Base-by-base conservation (phyloP, 805 yeast genomes). In the Candida orba region DNA sequence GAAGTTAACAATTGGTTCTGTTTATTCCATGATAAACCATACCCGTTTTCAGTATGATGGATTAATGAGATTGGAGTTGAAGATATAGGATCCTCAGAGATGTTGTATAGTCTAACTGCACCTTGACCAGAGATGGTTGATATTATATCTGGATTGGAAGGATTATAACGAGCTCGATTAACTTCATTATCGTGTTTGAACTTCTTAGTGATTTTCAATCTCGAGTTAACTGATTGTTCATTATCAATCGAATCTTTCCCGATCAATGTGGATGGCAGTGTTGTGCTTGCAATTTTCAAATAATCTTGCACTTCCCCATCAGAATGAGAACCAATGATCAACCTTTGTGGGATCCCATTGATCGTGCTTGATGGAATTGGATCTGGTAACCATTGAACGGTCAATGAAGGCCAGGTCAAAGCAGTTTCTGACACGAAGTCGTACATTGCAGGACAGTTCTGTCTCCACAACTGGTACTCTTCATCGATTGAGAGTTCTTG, bases 401-500 rank as follows among this genome's bases (percentile, higher is more conserved):
- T 81, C 40, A 85, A 67, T 3, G 90, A 80, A 2, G 95, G 95
- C 95, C 95, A 85, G 12, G 81, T 76, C 37, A 85, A 64, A 3
- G 84, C 86, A 0, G 91, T 82, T 56, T 85, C 93, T 39, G 84
- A 78, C 29, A 85, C 87, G 58, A 81, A 84, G 53, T 84, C 89
- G 52, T 85, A 85, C 93, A 85, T 84, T 52, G 72, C 78, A 12
- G 85, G 81, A 51, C 90, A 84, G 55, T 84, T 85, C 56, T 84
- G 78, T 47, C 86, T 72, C 95, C 95, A 85, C 49, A 84, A 61
- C 47, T 81, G 79, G 57, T 85, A 84, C 58, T 85, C 95, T 51
- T 69, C 71, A 15, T 69, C 68, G 13, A 66, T 50, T 1, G 71
- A 49, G 5, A 65, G 51, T 29, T 61, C 63, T 40, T 53, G 51